These are phyloP conservation scores for Pythium sukuiense DNA, from an alignment of 352 stramenopile genomes.

Conservation along the genomic window DNA sequence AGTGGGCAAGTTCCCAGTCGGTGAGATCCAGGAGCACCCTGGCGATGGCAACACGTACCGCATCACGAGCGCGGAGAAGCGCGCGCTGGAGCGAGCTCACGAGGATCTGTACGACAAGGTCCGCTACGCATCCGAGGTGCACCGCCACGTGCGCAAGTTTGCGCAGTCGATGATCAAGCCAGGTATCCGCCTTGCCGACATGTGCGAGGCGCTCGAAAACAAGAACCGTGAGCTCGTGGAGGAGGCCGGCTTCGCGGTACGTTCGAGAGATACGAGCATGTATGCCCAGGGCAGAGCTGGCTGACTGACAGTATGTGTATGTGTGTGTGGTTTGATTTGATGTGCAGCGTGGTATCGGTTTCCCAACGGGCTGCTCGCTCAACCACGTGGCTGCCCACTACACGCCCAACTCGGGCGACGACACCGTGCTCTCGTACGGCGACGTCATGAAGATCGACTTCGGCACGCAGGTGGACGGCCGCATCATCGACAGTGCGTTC, in stretches of 20 bases:
- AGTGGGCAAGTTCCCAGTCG: conserved; percentile 80
- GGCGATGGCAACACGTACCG: conserved; percentile 93
- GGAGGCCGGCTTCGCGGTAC: conserved; percentile 88
- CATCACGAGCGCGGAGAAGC: conserved; percentile 81
- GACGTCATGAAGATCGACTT: conserved; percentile 98
- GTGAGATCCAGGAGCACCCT: conserved; percentile 93
- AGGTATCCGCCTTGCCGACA: conserved; percentile 94
- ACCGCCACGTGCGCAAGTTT: conserved; percentile 91
- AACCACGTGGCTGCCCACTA: conserved; percentile 97
- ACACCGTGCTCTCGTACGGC: conserved; percentile 89
- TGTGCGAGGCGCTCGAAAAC: conserved; percentile 96
- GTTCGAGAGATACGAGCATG: conserved; percentile 15
- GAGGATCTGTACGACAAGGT: conserved; percentile 69
- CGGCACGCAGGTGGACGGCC: conserved; percentile 94
- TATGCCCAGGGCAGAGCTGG: not conserved
- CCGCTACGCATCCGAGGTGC: conserved; percentile 93
- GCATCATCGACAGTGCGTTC: conserved; percentile 97
- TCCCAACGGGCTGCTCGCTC: conserved; percentile 93
- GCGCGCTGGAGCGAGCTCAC: conserved; percentile 79
- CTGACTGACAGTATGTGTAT: conserved; percentile 2
- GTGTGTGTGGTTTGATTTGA: not conserved
- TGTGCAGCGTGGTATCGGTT: conserved; percentile 86
- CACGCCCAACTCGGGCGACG: conserved; percentile 93
- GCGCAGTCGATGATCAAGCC: conserved; percentile 96
- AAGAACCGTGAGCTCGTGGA: conserved; percentile 95